These are phyloP conservation scores for Scheffersomyces quercinus DNA, from an alignment of 1,139 yeast genomes.

Conservation along the genomic window DNA sequence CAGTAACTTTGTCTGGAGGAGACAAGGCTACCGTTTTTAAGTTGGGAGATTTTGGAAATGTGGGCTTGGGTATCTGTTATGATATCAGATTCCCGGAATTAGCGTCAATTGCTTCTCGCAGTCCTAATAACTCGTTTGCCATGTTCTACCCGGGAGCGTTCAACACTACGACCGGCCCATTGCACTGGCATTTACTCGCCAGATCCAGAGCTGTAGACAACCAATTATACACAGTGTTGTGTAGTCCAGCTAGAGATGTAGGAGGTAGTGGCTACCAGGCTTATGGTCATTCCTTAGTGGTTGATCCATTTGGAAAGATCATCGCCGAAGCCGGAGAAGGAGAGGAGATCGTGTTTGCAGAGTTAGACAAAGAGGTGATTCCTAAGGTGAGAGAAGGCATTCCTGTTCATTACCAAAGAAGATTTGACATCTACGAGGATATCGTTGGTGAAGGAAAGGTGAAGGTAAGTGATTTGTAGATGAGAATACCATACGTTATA, in stretches of 20 bases:
- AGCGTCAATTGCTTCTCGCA: slow-evolving; percentile 76
- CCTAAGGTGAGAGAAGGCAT: slow-evolving; percentile 66
- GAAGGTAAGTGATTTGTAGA: slow-evolving; percentile 38
- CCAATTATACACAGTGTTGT: slow-evolving; percentile 73
- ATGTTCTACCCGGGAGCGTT: slow-evolving; percentile 96
- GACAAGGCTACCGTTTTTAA: slow-evolving; percentile 74
- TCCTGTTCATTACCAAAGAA: slow-evolving; percentile 77
- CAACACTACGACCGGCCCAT: slow-evolving; percentile 93
- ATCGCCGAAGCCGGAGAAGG: slow-evolving; percentile 83
- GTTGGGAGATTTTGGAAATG: slow-evolving; percentile 67
- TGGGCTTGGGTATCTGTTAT: slow-evolving; percentile 90
- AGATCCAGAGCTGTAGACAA: slow-evolving; percentile 88
- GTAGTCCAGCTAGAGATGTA: slow-evolving; percentile 87
- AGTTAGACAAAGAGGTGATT: slow-evolving; percentile 64
- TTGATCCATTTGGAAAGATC: slow-evolving; percentile 81
- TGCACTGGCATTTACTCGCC: slow-evolving; percentile 90
- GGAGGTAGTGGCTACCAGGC: slow-evolving; percentile 75
- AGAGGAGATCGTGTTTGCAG: slow-evolving; percentile 81
- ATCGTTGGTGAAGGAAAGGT: slow-evolving; percentile 48
- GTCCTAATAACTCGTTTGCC: slow-evolving; percentile 71
- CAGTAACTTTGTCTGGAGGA: slow-evolving; percentile 74
- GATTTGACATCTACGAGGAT: slow-evolving; percentile 83
- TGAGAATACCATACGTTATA: background rate
- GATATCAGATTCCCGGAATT: slow-evolving; percentile 92
- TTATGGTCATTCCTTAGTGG: slow-evolving; percentile 87